These are phyloP conservation scores for Peronospora farinosa DNA, from an alignment of 352 stramenopile genomes.

Conservation along the genomic window DNA sequence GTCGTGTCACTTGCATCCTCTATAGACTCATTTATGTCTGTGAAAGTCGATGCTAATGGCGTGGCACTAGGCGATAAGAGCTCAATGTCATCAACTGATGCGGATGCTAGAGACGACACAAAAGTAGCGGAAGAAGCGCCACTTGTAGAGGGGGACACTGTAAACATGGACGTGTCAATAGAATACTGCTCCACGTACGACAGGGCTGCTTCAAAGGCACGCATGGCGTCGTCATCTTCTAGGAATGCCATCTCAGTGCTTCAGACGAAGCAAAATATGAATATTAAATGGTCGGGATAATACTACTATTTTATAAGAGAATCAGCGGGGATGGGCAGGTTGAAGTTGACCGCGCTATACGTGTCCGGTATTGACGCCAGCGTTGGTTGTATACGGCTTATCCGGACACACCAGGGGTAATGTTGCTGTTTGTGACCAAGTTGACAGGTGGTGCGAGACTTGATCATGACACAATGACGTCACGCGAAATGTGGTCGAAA, in stretches of 20 bases:
- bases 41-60: constrained; percentile 6
- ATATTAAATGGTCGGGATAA: no score
- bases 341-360: no score
- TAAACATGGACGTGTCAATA: constrained; percentile 30
- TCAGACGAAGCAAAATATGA: no score
- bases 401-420: no score
- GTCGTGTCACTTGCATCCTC: constrained; percentile 4
- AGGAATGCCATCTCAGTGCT: constrained; percentile 23
- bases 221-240: constrained; percentile 28
- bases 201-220: constrained; percentile 34
- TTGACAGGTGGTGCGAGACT: no score
- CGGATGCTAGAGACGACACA: constrained; percentile 5
- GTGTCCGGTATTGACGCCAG: no score
- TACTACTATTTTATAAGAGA: no score
- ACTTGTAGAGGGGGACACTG: constrained; percentile 3
- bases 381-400: no score
- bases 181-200: constrained; percentile 37
- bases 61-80: constrained; percentile 22
- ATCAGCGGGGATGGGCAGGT: no score
- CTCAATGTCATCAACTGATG: constrained; percentile 17
- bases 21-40: neutral
- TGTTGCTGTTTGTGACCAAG: no score
- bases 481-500: no score
- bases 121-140: neutral
- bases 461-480: no score